Conservation (phyloP, 2,329 filamentous ascomycete species). For the Arthroderma sp. region DNA sequence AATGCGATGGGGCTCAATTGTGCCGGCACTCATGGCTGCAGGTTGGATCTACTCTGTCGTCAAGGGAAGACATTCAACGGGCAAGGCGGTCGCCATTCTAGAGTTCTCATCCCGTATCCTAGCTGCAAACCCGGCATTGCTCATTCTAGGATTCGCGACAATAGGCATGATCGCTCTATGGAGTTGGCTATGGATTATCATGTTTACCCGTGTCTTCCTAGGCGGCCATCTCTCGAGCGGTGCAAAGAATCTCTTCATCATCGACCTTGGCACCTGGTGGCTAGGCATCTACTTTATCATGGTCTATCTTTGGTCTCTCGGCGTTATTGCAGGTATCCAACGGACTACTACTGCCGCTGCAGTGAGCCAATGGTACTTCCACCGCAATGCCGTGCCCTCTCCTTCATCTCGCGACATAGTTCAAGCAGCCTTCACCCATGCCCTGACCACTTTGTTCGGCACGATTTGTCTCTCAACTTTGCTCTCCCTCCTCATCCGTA, state of each 20-base stretch:
- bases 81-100: constrained; percentile 73
- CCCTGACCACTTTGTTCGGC: constrained; percentile 75
- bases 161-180: constrained; percentile 66
- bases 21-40: constrained; percentile 60
- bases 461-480: constrained; percentile 83
- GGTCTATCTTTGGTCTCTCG: constrained; percentile 90
- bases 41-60: constrained; percentile 77
- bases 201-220: constrained; percentile 93
- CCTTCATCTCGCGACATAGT: constrained; percentile 73
- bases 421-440: constrained; percentile 67
- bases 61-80: constrained; percentile 66
- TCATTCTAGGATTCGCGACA: constrained; percentile 70
- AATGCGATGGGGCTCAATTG: constrained; percentile 79
- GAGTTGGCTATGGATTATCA: constrained; percentile 92
- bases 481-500: constrained; percentile 63
- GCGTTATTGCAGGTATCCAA: constrained; percentile 77
- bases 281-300: constrained; percentile 83
- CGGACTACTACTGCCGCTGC: constrained; percentile 85
- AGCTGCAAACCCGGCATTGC: constrained; percentile 67
- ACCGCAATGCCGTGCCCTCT: constrained; percentile 68
- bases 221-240: constrained; percentile 63
- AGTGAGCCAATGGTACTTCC: constrained; percentile 98
- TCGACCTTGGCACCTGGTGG: constrained; percentile 87
- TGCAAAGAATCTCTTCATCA: constrained; percentile 55
- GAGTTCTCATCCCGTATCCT: constrained; percentile 87